Percentiles rank a stretch among this genome's conserved stretches.
Evolutionary conservation across 768 basidiomycete species (phyloP).

Genomic region (Postia placenta): DNA sequence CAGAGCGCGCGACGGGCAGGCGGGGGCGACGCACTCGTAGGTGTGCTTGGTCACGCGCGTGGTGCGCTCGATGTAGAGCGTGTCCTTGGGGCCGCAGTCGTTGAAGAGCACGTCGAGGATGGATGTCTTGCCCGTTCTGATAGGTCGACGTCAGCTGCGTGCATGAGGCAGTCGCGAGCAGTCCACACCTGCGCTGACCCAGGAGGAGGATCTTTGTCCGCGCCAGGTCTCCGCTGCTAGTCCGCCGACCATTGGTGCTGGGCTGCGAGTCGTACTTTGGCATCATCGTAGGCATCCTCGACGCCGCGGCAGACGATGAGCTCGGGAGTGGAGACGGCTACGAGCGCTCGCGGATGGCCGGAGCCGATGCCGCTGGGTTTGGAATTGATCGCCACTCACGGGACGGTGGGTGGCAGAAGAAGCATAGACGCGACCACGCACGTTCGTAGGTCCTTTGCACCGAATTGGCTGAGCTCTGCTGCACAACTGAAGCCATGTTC

Average conservation of each 20-base stretch:
- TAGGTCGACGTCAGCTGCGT: background rate
- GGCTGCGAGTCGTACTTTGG: background rate
- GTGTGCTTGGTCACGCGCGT: conserved; percentile 66
- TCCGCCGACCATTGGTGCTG: background rate
- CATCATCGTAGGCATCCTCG: background rate
- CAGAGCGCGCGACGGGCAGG: conserved; percentile 6
- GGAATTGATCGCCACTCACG: background rate
- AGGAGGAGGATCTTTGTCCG: conserved; percentile 69
- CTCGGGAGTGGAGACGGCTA: background rate
- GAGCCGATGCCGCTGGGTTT: background rate
- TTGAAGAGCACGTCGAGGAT: conserved; percentile 92
- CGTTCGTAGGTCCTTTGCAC: conserved; percentile 6
- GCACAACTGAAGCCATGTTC: background rate
- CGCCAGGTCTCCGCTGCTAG: conserved; percentile 11
- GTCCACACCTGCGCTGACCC: conserved; percentile 59
- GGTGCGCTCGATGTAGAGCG: conserved; percentile 87
- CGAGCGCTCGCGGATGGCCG: background rate
- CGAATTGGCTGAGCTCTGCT: background rate
- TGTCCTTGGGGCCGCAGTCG: conserved; percentile 71
- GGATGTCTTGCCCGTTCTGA: conserved; percentile 88
- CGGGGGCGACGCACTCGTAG: conserved; percentile 62
- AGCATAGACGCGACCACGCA: conserved; percentile 2
- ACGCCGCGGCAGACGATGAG: background rate
- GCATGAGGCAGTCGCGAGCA: background rate
- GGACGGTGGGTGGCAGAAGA: background rate